Evolutionary conservation across 352 stramenopile genomes (phyloP).

Genomic region (Phytopythium montanum): DNA sequence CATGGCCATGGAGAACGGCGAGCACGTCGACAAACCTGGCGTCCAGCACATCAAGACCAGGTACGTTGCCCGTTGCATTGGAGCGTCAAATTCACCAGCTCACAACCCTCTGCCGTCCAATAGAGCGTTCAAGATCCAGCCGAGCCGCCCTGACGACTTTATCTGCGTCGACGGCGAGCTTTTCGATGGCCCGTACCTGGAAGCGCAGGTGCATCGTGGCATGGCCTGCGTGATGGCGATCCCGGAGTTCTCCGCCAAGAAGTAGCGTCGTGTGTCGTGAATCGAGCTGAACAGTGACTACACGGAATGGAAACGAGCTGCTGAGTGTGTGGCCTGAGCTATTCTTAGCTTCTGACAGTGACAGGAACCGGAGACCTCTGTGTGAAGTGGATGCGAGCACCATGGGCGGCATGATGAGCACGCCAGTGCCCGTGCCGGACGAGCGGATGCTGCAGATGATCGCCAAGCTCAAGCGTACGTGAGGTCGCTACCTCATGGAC

Average conservation of each 20-base stretch:
- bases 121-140: constrained; percentile 50
- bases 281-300: not conserved
- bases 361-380: not conserved
- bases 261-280: not conserved
- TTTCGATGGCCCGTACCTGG: constrained; percentile 37
- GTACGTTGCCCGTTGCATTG: constrained; percentile 1
- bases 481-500: not conserved
- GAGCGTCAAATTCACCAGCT: not conserved
- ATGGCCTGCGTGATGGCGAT: constrained; percentile 48
- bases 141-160: constrained; percentile 31
- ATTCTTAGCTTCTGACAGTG: constrained; percentile 14
- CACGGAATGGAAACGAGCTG: not conserved
- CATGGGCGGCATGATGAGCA: constrained; percentile 50
- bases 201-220: constrained; percentile 55
- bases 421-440: constrained; percentile 46
- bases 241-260: constrained; percentile 6
- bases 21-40: constrained; percentile 38
- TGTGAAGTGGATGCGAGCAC: not conserved
- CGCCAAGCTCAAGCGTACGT: constrained; percentile 54
- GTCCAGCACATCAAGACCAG: constrained; percentile 45
- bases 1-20: constrained; percentile 43
- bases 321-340: not conserved
- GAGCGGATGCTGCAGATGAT: constrained; percentile 73
- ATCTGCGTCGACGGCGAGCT: constrained; percentile 66
- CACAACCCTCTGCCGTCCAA: not conserved